phyloP scores from a whole-genome alignment of 768 basidiomycete genomes.

The Hortiboletus flavorubellus region DNA sequence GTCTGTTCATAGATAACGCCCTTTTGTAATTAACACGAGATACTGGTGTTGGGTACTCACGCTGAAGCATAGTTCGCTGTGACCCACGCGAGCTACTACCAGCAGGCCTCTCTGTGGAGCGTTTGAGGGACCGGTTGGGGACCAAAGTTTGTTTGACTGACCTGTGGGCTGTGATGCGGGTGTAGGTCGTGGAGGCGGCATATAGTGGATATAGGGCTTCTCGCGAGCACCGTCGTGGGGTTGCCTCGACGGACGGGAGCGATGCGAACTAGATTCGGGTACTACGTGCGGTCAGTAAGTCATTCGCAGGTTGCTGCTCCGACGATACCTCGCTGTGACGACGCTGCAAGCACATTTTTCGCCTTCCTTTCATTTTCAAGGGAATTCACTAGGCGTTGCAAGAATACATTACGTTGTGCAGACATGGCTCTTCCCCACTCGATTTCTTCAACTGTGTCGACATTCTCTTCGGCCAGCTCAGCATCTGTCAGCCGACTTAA shows the following conservation, averaged over 20 bases:
- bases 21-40: neutral
- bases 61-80: constrained; percentile 45
- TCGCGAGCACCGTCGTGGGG: constrained; percentile 25
- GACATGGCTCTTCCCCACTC: constrained; percentile 79
- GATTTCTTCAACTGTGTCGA: constrained; percentile 74
- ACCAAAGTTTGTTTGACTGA: constrained; percentile 11
- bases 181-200: constrained; percentile 28
- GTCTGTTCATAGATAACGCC: constrained; percentile 40
- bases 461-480: constrained; percentile 64
- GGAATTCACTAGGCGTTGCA: constrained; percentile 62
- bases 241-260: constrained; percentile 25
- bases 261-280: constrained; percentile 23
- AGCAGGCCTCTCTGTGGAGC: constrained; percentile 16
- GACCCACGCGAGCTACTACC: constrained; percentile 17
- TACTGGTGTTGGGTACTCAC: constrained; percentile 25
- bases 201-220: constrained; percentile 34
- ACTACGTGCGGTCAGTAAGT: constrained; percentile 17
- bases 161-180: constrained; percentile 17
- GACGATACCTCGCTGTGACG: constrained; percentile 24
- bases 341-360: constrained; percentile 35
- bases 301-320: neutral
- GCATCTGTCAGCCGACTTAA: constrained; percentile 52
- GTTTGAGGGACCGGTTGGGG: constrained; percentile 1
- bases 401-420: constrained; percentile 62
- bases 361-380: constrained; percentile 50